Conservation (phyloP, 1,139 yeast genomes). For the Torulaspora pretoriensis region DNA sequence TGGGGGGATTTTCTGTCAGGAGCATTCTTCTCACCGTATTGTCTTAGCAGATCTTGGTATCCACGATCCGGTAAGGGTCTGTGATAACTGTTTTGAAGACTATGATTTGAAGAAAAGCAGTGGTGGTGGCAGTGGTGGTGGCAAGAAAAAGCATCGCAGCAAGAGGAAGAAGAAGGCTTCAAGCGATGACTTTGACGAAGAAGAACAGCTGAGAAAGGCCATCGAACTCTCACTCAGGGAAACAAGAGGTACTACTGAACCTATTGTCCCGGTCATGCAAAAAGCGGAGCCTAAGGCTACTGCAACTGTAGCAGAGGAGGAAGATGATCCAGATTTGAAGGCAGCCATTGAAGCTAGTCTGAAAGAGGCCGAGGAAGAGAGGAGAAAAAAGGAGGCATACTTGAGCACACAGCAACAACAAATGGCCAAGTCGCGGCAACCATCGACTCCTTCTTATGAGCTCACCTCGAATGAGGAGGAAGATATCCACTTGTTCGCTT, state of each 20-base stretch:
- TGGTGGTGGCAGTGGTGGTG: constrained; percentile 26
- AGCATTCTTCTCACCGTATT: constrained; percentile 66
- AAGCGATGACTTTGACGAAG: constrained; percentile 45
- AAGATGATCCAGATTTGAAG: constrained; percentile 83
- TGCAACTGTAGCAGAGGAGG: constrained; percentile 42
- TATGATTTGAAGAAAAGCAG: constrained; percentile 39
- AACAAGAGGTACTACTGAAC: constrained; percentile 33
- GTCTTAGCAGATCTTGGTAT: constrained; percentile 85
- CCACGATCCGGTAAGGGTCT: constrained; percentile 83
- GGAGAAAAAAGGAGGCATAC: constrained; percentile 23
- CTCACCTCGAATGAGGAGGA: constrained; percentile 73
- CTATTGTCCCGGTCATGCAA: constrained; percentile 25
- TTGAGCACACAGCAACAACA: constrained; percentile 14
- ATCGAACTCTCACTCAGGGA: constrained; percentile 74
- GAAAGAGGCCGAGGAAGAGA: constrained; percentile 56
- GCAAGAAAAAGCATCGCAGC: constrained; percentile 27
- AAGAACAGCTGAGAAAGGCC: constrained; percentile 74
- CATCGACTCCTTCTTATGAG: constrained; percentile 47
- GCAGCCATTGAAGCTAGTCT: constrained; percentile 96
- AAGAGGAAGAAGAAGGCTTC: constrained; percentile 20
- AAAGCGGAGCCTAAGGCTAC: constrained; percentile 11
- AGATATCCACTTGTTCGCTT: constrained; percentile 64
- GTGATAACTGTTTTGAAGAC: constrained; percentile 80
- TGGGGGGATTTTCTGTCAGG: constrained; percentile 90
- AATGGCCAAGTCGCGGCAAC: neutral